Conservation (phyloP, 805 yeast genomes). For the Monosporozyma yasuniensis region DNA sequence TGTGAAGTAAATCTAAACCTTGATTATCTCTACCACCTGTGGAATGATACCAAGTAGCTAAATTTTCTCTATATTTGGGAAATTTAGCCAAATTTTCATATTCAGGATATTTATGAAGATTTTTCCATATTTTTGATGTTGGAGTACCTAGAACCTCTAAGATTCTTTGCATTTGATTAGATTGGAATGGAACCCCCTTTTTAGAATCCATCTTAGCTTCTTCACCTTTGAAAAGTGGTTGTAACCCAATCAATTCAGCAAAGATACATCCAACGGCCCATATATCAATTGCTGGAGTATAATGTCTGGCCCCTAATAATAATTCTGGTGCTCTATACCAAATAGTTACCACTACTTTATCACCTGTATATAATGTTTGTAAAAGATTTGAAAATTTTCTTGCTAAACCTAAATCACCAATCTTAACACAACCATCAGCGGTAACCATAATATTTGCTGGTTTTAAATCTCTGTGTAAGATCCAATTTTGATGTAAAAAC, state of each 20-base stretch:
- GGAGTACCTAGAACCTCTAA: constrained; percentile 94
- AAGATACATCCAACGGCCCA: constrained; percentile 96
- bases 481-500: constrained; percentile 92
- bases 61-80: constrained; percentile 45
- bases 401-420: constrained; percentile 91
- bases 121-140: constrained; percentile 66
- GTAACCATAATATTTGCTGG: constrained; percentile 98
- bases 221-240: constrained; percentile 96
- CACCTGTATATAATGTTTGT: constrained; percentile 83
- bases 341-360: constrained; percentile 91
- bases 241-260: constrained; percentile 78
- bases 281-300: constrained; percentile 83
- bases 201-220: constrained; percentile 94
- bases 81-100: constrained; percentile 54
- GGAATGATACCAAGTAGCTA: constrained; percentile 78
- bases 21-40: constrained; percentile 65
- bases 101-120: constrained; percentile 75
- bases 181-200: constrained; percentile 88
- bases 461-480: constrained; percentile 87
- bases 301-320: constrained; percentile 82
- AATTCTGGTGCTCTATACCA: constrained; percentile 96
- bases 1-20: constrained; percentile 57
- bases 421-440: constrained; percentile 79
- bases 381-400: constrained; percentile 78
- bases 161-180: constrained; percentile 83